Conservation (phyloP, 805 yeast species). For the Pichia heedii region DNA sequence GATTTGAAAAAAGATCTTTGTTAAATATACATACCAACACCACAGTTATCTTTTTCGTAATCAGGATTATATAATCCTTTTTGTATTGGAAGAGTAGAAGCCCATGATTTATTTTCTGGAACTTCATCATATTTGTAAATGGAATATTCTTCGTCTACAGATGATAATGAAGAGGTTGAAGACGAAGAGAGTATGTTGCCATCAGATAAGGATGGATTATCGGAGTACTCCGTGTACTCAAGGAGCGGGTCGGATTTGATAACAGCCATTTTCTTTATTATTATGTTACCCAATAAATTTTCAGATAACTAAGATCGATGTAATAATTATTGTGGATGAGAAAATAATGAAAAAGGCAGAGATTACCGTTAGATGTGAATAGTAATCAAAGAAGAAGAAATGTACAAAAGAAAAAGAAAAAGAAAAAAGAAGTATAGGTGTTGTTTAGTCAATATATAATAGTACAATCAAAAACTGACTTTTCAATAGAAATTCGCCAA, state of each 20-base stretch:
- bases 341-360: too few relatives aligned
- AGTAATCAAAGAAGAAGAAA: too few relatives aligned
- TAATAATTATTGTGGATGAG: too few relatives aligned
- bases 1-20: not conserved
- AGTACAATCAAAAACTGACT: too few relatives aligned
- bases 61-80: constrained; percentile 93
- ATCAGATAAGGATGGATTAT: not conserved
- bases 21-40: constrained; percentile 50
- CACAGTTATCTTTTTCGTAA: constrained; percentile 93
- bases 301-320: too few relatives aligned
- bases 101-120: constrained; percentile 84
- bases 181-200: too few relatives aligned
- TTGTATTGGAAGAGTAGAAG: constrained; percentile 72
- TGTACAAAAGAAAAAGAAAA: too few relatives aligned
- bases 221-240: constrained; percentile 16
- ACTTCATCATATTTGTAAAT: constrained; percentile 65
- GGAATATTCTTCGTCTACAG: constrained; percentile 17
- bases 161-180: not conserved
- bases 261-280: constrained; percentile 14
- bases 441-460: too few relatives aligned
- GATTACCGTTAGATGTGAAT: too few relatives aligned
- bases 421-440: too few relatives aligned
- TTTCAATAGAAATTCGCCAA: not conserved
- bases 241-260: constrained; percentile 22
- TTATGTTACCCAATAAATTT: too few relatives aligned